Percentiles rank a stretch among this genome's conserved stretches.
Conservation (phyloP, 208 protist genomes). For the Trichomonas gallinae region DNA sequence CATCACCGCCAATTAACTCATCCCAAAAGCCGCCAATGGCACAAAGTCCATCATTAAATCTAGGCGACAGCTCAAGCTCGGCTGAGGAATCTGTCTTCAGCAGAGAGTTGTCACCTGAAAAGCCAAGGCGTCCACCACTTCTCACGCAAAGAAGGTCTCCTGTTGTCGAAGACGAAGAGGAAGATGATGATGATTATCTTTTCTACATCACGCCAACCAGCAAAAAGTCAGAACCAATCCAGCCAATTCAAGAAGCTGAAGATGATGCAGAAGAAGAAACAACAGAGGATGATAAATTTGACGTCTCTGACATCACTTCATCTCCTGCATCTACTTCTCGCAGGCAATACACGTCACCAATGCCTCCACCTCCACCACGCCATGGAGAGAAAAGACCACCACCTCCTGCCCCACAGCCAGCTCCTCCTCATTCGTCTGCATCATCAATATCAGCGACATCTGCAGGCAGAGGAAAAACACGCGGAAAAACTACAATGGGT, state of each 20-base stretch:
- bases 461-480: neutral
- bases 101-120: no score
- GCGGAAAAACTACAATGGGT: neutral
- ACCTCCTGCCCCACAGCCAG: neutral
- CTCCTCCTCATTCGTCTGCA: no score
- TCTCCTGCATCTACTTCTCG: neutral
- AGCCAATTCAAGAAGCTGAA: neutral
- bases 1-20: no score
- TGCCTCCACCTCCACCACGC: no score
- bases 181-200: neutral
- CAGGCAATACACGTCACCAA: no score
- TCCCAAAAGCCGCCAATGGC: no score
- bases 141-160: neutral
- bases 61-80: no score
- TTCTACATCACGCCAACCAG: neutral
- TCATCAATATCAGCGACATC: neutral
- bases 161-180: neutral
- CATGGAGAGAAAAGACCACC: no score
- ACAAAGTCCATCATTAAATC: no score
- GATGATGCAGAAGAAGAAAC: neutral
- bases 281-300: neutral
- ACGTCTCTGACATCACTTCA: neutral
- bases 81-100: no score
- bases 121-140: neutral
- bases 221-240: neutral